Evolutionary conservation across 2,329 filamentous ascomycete species (phyloP).

Genomic region (Chaetomiaceae sp.): DNA sequence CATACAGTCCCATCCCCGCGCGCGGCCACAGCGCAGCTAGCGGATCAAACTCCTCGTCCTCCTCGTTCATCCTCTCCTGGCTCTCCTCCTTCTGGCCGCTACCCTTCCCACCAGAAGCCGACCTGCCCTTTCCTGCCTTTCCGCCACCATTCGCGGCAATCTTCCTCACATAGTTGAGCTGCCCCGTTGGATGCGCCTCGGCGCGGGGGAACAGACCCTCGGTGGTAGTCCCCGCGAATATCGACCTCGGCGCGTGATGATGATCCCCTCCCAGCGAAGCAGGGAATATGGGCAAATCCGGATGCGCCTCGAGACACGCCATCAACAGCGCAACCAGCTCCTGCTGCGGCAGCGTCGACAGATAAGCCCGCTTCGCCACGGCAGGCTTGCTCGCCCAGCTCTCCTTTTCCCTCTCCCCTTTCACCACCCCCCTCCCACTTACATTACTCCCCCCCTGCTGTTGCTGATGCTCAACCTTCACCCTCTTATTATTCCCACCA

Average conservation of each 20-base stretch:
- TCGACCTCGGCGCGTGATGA: slow-evolving; percentile 21
- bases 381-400: slow-evolving; percentile 38
- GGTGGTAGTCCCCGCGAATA: slow-evolving; percentile 29
- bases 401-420: slow-evolving; percentile 17
- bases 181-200: slow-evolving; percentile 34
- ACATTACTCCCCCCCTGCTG: slow-evolving; percentile 17
- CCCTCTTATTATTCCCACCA: slow-evolving; percentile 27
- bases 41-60: slow-evolving; percentile 29
- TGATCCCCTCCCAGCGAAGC: neutral
- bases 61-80: slow-evolving; percentile 17
- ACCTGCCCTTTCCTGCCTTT: slow-evolving; percentile 5
- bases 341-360: slow-evolving; percentile 55
- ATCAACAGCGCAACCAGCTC: slow-evolving; percentile 63
- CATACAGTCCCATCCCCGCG: slow-evolving; percentile 29
- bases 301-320: slow-evolving; percentile 55
- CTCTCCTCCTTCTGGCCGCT: slow-evolving; percentile 17
- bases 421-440: slow-evolving; percentile 11
- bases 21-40: slow-evolving; percentile 30
- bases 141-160: neutral
- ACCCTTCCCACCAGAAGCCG: neutral
- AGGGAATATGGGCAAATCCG: slow-evolving; percentile 61
- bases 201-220: slow-evolving; percentile 32
- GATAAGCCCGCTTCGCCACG: slow-evolving; percentile 56
- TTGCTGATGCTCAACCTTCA: slow-evolving; percentile 29
- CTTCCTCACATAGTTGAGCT: slow-evolving; percentile 39